Evolutionary conservation across 2,329 filamentous ascomycete genomes (phyloP).

Genomic region (Cryphonectria carpinicola): DNA sequence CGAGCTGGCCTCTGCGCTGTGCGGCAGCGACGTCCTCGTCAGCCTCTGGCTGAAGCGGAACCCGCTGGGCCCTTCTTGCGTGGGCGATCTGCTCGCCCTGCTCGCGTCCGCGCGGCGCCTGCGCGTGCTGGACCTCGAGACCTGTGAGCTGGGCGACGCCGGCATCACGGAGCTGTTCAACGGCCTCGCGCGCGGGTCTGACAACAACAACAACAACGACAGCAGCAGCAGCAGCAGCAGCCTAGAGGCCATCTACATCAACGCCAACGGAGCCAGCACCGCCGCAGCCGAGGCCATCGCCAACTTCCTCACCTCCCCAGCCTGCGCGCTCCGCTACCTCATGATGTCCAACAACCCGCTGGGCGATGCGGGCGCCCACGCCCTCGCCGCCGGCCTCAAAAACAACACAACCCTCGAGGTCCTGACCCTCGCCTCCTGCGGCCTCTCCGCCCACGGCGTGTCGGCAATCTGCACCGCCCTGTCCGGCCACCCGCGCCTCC

Average conservation of each 20-base stretch:
- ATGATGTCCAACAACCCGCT: slow-evolving; percentile 46
- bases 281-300: slow-evolving; percentile 39
- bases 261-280: slow-evolving; percentile 41
- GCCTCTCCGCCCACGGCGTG: slow-evolving; percentile 10
- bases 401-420: slow-evolving; percentile 13
- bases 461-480: slow-evolving; percentile 1
- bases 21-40: slow-evolving; percentile 47
- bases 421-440: slow-evolving; percentile 13
- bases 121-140: slow-evolving; percentile 56
- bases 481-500: neutral
- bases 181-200: slow-evolving; percentile 37
- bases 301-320: slow-evolving; percentile 39
- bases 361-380: slow-evolving; percentile 40
- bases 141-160: slow-evolving; percentile 53
- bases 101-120: slow-evolving; percentile 47
- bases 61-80: slow-evolving; percentile 47
- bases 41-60: slow-evolving; percentile 61
- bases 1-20: slow-evolving; percentile 49
- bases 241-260: slow-evolving; percentile 44
- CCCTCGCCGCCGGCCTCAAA: slow-evolving; percentile 37
- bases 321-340: slow-evolving; percentile 41
- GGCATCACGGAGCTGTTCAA: slow-evolving; percentile 50
- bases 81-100: slow-evolving; percentile 47
- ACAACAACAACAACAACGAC: slow-evolving; percentile 41
- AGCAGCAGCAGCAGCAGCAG: slow-evolving; percentile 38